These are phyloP conservation scores for Fusarium algeriense DNA, from an alignment of 2,329 filamentous ascomycete genomes.

Conservation along the genomic window DNA sequence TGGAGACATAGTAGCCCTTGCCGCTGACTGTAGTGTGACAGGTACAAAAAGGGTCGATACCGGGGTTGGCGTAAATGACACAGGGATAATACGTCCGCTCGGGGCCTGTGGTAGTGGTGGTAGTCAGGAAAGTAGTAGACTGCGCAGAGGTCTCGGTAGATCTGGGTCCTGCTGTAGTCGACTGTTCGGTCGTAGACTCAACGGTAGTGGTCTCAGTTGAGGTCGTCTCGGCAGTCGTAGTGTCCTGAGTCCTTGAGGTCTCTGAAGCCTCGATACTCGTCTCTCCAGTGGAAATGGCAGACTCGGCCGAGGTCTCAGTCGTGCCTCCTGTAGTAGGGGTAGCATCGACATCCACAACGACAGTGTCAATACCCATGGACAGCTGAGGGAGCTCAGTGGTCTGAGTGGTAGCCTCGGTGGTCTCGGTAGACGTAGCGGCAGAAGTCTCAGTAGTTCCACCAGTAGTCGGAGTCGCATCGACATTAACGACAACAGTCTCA, in stretches of 20 bases:
- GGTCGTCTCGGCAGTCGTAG: neutral
- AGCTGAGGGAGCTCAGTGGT: neutral
- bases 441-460: neutral
- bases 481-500: neutral
- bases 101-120: neutral
- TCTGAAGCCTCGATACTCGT: neutral
- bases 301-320: neutral
- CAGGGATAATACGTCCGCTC: slow-evolving; percentile 10
- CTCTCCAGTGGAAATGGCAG: neutral
- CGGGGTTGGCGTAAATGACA: slow-evolving; percentile 2
- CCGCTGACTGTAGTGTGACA: slow-evolving; percentile 12
- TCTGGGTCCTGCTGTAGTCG: neutral
- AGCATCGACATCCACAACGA: slow-evolving; percentile 2
- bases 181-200: neutral
- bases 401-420: neutral
- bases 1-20: slow-evolving; percentile 1
- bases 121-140: neutral
- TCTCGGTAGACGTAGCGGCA: neutral
- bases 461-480: neutral
- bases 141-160: neutral
- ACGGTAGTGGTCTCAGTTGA: neutral
- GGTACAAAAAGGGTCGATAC: neutral
- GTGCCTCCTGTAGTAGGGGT: neutral
- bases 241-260: neutral
- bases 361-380: neutral